Evolutionary conservation across 805 yeast species (phyloP), one percentile per base, ranked within the genome.

Genomic region (Ogataea ganodermae): DNA sequence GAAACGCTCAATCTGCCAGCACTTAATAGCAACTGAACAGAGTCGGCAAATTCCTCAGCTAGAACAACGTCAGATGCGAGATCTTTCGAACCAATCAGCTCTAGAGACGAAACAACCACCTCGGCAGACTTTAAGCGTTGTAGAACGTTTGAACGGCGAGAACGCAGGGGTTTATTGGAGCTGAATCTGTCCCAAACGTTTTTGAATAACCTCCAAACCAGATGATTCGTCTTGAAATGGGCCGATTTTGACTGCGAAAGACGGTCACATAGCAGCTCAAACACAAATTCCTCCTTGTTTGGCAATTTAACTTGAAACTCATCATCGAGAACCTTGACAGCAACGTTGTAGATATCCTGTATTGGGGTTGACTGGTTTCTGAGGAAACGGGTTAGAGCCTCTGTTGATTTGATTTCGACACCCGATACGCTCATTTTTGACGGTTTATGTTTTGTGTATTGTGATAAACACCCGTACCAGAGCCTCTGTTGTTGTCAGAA

Each of bases 181-280:
- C 49, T 49, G 28, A 62, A 52, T n/a, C 21, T 36, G 3, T 20
- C 24, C 71, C 69, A 67, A 2, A 58, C 46, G 16, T 58, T 54
- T 20, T 73, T 59, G 54, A 81, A 74, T 8, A 83, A 62, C 10
- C 50, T 47, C 92, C 92, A 86, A 1, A 78, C 64, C 1, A 61
- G 57, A 1, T 59, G 46, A 45, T 68, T 64, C n/a, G 47, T 59
- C 55, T 74, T 80, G 70, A 81, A 81, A 5, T 59, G 51, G 2
- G 62, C 51, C n/a, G 64, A 61, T 38, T 72, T 73, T 8, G 53
- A 50, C 46, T 81, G 87, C 47, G 76, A 75, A 57, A 85, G 62
- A 45, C 90, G 69, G 58, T 84, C 89, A 43, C 79, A 71, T 1
- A 85, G 50, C 27, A 86, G 67, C 40, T 82, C 87, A 42, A 84